Conservation (phyloP, 768 basidiomycete genomes). For the Lactarius sanguifluus region DNA sequence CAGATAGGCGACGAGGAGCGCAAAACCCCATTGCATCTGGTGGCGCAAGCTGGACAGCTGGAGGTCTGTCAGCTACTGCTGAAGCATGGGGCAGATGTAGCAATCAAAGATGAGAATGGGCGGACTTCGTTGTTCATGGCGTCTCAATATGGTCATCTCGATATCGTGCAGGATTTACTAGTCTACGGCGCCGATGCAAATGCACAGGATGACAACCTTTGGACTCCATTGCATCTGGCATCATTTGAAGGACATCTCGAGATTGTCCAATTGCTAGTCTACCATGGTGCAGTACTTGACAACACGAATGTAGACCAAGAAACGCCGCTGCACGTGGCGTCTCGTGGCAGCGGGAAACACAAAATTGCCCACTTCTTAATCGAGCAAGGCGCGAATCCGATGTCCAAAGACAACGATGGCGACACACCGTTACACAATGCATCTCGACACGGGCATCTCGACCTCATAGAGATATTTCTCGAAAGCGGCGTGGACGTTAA, state of each 20-base stretch:
- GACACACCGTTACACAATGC: background rate
- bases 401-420: background rate
- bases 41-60: background rate
- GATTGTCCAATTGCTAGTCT: background rate
- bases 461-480: background rate
- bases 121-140: background rate
- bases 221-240: background rate
- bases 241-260: background rate
- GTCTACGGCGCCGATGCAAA: background rate
- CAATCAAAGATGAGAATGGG: background rate
- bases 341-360: background rate
- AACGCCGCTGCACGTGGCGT: no score
- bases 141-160: background rate
- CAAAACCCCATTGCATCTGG: background rate
- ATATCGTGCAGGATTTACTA: background rate
- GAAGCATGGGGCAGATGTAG: background rate
- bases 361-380: background rate
- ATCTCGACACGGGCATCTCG: background rate
- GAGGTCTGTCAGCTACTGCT: background rate
- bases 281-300: background rate
- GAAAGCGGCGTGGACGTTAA: background rate
- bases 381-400: no score
- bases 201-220: background rate
- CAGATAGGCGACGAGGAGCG: rapidly evolving
- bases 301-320: no score